A percentile compares a stretch with the other conserved stretches of the same genome.
Conservation (phyloP, 352 stramenopile species). For the Globisporangium ultimum region DNA sequence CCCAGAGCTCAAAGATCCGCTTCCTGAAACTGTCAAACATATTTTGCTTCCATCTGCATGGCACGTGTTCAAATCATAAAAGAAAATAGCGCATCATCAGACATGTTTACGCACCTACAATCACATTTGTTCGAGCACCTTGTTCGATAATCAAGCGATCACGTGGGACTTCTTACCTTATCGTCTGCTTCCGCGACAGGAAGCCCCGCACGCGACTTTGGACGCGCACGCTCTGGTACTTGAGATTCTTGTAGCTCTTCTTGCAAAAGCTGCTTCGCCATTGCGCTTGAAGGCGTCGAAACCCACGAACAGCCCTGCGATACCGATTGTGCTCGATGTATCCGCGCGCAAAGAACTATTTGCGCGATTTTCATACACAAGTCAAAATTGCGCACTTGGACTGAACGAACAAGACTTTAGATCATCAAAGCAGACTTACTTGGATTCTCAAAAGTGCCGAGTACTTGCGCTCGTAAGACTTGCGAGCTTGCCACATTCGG, state of each 20-base stretch:
- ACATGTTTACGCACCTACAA: neutral
- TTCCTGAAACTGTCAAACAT: constrained; percentile 50
- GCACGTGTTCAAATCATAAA: no score
- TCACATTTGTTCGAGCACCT: no score
- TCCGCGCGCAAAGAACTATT: constrained; percentile 41
- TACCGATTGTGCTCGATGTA: constrained; percentile 48
- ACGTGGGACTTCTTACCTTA: constrained; percentile 24
- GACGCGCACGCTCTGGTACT: constrained; percentile 52
- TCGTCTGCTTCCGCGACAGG: constrained; percentile 55
- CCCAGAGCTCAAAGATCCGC: constrained; percentile 73
- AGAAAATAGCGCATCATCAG: neutral
- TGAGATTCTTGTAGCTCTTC: constrained; percentile 56
- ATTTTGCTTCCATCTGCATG: constrained; percentile 50
- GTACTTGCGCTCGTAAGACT: constrained; percentile 24
- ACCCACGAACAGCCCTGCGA: constrained; percentile 36
- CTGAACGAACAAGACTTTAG: neutral
- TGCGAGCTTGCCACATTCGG: constrained; percentile 28
- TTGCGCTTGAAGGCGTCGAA: constrained; percentile 59
- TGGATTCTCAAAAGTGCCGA: constrained; percentile 27
- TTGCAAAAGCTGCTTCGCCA: constrained; percentile 68
- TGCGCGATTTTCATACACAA: neutral
- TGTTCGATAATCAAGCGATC: no score
- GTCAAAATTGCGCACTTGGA: neutral
- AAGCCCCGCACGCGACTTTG: constrained; percentile 63
- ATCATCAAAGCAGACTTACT: constrained; percentile 8